These are phyloP conservation scores for Trichoderma koningiopsis DNA, from an alignment of 2,329 filamentous ascomycete species.

Conservation along the genomic window DNA sequence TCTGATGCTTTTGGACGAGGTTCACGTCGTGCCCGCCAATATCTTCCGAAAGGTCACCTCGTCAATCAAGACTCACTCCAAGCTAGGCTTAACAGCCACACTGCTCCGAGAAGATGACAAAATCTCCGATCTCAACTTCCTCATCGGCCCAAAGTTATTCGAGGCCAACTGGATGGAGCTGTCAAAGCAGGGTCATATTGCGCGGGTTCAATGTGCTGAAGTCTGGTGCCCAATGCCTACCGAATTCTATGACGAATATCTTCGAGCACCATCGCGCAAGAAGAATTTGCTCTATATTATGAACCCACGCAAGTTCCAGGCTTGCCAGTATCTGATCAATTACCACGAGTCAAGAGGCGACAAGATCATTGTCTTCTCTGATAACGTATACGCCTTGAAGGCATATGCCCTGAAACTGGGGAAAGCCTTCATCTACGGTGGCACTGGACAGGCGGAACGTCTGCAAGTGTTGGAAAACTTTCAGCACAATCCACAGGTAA, in stretches of 20 bases:
- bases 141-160: conserved; percentile 96
- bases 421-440: conserved; percentile 90
- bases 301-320: conserved; percentile 97
- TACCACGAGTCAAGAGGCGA: conserved; percentile 94
- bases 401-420: conserved; percentile 80
- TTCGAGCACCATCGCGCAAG: conserved; percentile 62
- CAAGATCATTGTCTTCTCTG: conserved; percentile 97
- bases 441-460: conserved; percentile 82
- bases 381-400: conserved; percentile 91
- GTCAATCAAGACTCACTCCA: conserved; percentile 91
- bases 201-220: conserved; percentile 94
- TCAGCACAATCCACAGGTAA: conserved; percentile 85
- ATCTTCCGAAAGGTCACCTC: conserved; percentile 96
- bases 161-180: conserved; percentile 99
- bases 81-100: conserved; percentile 91
- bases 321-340: conserved; percentile 96
- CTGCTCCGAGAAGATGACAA: conserved; percentile 96
- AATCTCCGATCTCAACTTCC: conserved; percentile 94
- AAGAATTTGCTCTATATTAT: conserved; percentile 77
- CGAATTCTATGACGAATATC: conserved; percentile 95
- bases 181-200: conserved; percentile 94
- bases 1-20: conserved; percentile 94
- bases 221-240: conserved; percentile 99
- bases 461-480: conserved; percentile 90
- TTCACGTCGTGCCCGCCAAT: conserved; percentile 94